Percentiles rank a stretch among this genome's conserved stretches.
phyloP scores from a whole-genome alignment of 2,329 filamentous ascomycete genomes.

The Aspergillus glaucus region DNA sequence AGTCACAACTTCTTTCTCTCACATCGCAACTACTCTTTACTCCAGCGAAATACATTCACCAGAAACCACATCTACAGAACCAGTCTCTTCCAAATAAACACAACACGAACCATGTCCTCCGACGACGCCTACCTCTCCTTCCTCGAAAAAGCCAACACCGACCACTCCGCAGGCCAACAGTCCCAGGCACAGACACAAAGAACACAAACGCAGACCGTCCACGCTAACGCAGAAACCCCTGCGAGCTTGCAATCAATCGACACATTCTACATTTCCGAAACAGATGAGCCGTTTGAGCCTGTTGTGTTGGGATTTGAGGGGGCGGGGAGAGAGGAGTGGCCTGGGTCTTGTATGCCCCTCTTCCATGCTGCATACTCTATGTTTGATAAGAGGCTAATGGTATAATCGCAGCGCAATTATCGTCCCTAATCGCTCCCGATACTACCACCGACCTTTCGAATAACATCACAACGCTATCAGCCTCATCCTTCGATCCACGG shows the following conservation, averaged over 20 bases:
- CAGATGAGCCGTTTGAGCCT: conserved; percentile 77
- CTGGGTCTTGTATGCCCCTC: conserved; percentile 23
- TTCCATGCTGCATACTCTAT: background rate
- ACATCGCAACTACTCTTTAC: conserved; percentile 3
- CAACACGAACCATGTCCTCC: conserved; percentile 41
- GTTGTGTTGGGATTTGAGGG: conserved; percentile 59
- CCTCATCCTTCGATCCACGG: conserved; percentile 65
- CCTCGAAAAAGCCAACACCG: conserved; percentile 77
- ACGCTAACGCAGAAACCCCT: conserved; percentile 54
- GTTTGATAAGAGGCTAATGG: background rate
- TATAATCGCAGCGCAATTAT: conserved; percentile 59
- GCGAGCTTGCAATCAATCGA: conserved; percentile 50
- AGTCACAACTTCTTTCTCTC: background rate
- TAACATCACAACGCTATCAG: conserved; percentile 57
- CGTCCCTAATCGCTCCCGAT: conserved; percentile 50
- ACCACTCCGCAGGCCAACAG: conserved; percentile 38
- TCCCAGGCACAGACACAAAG: conserved; percentile 12
- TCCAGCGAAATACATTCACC: background rate
- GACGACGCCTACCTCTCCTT: conserved; percentile 82
- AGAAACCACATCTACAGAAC: background rate
- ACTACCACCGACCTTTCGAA: conserved; percentile 18
- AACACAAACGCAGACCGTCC: conserved; percentile 35
- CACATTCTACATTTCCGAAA: conserved; percentile 69
- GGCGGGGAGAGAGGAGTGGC: conserved; percentile 28
- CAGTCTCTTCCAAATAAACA: conserved; percentile 9